These are phyloP conservation scores for Diaporthe longicolla DNA, from an alignment of 2,329 filamentous ascomycete species.

Conservation along the genomic window DNA sequence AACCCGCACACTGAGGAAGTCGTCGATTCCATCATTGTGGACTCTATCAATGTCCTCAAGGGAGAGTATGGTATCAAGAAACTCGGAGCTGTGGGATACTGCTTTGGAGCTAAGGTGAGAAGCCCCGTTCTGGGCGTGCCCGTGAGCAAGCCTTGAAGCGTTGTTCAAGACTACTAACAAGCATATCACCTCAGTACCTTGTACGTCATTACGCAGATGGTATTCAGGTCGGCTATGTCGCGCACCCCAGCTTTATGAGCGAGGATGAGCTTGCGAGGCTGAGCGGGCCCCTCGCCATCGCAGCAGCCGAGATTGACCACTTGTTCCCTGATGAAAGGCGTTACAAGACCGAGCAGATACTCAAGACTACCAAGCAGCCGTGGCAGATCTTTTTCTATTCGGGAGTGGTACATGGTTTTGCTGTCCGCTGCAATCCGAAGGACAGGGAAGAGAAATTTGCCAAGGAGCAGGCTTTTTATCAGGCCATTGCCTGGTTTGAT, in stretches of 20 bases:
- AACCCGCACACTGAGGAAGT: neutral
- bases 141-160: neutral
- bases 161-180: neutral
- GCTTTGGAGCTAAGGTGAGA: slow-evolving; percentile 10
- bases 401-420: neutral
- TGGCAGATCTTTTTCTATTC: slow-evolving; percentile 1
- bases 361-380: slow-evolving; percentile 1
- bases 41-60: neutral
- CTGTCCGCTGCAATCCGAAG: neutral
- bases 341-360: neutral
- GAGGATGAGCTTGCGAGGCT: slow-evolving; percentile 5
- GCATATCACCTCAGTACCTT: neutral
- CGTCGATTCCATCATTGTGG: neutral
- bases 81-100: neutral
- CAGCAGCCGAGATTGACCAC: slow-evolving; percentile 3
- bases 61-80: neutral
- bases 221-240: neutral
- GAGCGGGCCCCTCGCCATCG: neutral
- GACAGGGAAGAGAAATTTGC: neutral
- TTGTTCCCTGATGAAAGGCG: neutral
- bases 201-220: neutral
- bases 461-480: slow-evolving; percentile 4
- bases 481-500: neutral
- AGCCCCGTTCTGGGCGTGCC: neutral
- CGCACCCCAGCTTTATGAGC: neutral